Percentiles rank a stretch among this genome's conserved stretches.
These are phyloP conservation scores for Allium cepa DNA, from an alignment of 106 monocot genomes.

Conservation along the genomic window DNA sequence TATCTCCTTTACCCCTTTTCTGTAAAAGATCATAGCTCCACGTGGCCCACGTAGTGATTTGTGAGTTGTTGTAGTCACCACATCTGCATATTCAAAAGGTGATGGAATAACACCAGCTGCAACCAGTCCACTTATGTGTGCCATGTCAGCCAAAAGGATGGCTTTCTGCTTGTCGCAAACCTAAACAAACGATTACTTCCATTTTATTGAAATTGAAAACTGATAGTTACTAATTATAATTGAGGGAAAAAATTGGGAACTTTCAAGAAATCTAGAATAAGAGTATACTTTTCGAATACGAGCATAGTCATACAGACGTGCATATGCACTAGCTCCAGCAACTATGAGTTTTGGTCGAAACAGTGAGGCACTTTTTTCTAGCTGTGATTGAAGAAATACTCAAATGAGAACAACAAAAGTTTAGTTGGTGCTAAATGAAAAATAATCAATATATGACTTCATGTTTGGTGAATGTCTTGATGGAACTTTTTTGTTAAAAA, in stretches of 20 bases:
- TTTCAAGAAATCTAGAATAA: background rate
- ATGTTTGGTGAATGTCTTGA: no score
- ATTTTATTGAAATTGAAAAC: background rate
- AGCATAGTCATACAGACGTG: constrained; percentile 94
- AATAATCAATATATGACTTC: no score
- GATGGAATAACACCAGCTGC: constrained; percentile 96
- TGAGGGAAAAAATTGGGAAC: background rate
- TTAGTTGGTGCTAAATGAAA: no score
- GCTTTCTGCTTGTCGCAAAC: constrained; percentile 97
- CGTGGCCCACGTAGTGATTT: constrained; percentile 98
- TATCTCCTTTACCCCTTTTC: constrained; percentile 87
- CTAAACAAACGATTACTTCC: constrained; percentile 18
- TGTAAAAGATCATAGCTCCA: constrained; percentile 98
- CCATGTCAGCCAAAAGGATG: constrained; percentile 95
- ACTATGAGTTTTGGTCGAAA: constrained; percentile 96
- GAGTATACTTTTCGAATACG: constrained; percentile 67
- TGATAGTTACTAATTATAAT: background rate
- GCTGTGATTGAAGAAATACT: constrained; percentile 27
- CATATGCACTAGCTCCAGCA: constrained; percentile 99
- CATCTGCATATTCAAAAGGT: constrained; percentile 96
- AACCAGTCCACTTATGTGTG: constrained; percentile 98
- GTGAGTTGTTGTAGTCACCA: constrained; percentile 97
- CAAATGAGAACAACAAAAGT: background rate
- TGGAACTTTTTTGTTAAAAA: background rate
- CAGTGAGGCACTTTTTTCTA: constrained; percentile 87